phyloP scores from a whole-genome alignment of 2,329 filamentous ascomycete species.

The Tolypocladium guangdongense region DNA sequence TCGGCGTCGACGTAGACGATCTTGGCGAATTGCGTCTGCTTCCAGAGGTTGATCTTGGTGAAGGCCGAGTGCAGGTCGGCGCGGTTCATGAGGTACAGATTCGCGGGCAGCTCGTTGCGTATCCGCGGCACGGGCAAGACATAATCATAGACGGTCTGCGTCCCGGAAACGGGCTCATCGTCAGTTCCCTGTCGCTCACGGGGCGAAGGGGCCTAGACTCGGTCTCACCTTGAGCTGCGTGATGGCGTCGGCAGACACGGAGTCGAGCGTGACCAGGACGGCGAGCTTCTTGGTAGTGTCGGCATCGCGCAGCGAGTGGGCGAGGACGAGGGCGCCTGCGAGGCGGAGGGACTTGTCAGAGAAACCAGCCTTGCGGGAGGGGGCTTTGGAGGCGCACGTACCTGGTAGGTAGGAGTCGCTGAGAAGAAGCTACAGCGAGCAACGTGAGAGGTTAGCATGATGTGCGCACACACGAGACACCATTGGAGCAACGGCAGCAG shows the following conservation, averaged over 20 bases:
- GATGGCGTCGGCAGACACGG: conserved; percentile 63
- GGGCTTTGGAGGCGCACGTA: conserved; percentile 27
- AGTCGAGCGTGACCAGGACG: conserved; percentile 72
- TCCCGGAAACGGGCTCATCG: not conserved
- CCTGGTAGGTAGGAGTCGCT: conserved; percentile 90
- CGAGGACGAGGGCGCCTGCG: conserved; percentile 80
- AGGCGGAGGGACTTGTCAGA: conserved; percentile 3
- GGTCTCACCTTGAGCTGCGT: conserved; percentile 60
- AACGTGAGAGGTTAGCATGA: not conserved
- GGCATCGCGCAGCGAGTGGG: conserved; percentile 86
- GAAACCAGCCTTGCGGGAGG: not conserved
- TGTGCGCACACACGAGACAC: not conserved
- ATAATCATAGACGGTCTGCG: conserved; percentile 73
- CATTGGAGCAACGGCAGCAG: not conserved
- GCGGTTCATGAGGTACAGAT: conserved; percentile 86
- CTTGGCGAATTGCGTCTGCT: conserved; percentile 76
- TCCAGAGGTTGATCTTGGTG: conserved; percentile 94
- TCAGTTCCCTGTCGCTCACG: not conserved
- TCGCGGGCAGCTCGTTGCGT: conserved; percentile 64
- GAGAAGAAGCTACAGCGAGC: conserved; percentile 61
- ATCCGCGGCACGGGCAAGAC: conserved; percentile 76
- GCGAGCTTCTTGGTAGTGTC: conserved; percentile 79
- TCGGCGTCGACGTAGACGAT: conserved; percentile 95
- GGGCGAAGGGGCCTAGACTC: not conserved
- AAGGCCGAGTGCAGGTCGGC: conserved; percentile 85